Percentiles rank a stretch among this genome's conserved stretches.
Evolutionary conservation across 345 rosid species (phyloP).

Genomic region (Arabidopsis suecica): DNA sequence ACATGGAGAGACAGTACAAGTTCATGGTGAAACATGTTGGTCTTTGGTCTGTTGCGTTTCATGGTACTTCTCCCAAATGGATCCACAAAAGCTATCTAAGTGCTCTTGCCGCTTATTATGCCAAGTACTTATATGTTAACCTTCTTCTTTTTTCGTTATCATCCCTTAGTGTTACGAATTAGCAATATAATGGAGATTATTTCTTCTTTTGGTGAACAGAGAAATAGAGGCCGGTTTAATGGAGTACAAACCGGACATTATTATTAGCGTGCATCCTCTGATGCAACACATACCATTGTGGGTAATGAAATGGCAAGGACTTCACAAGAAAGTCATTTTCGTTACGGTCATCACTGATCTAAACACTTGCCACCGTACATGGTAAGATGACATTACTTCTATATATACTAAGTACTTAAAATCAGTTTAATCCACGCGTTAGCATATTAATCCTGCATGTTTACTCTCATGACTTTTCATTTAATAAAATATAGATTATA

Average conservation of each 20-base stretch:
- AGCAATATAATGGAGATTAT: neutral
- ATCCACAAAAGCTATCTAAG: conserved; percentile 87
- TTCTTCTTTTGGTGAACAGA: conserved; percentile 45
- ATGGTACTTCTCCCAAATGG: conserved; percentile 95
- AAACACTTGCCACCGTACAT: conserved; percentile 89
- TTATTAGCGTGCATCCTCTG: conserved; percentile 93
- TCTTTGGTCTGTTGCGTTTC: conserved; percentile 96
- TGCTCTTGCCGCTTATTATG: conserved; percentile 93
- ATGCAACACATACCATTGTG: conserved; percentile 97
- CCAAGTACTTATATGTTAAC: conserved; percentile 62
- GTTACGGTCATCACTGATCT: conserved; percentile 94
- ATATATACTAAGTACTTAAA: neutral
- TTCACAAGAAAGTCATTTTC: conserved; percentile 88
- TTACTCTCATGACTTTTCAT: neutral
- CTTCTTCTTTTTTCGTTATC: neutral
- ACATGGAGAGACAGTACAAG: conserved; percentile 92
- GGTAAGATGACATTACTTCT: conserved; percentile 54
- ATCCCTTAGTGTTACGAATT: neutral
- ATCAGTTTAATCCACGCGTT: neutral
- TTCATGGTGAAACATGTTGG: conserved; percentile 97
- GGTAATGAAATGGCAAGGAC: conserved; percentile 95
- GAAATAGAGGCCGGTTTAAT: conserved; percentile 93
- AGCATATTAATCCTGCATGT: neutral
- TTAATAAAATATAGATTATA: neutral
- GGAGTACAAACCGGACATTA: conserved; percentile 93